These are phyloP conservation scores for Phytophthora sansomeana DNA, from an alignment of 352 stramenopile species.

Conservation along the genomic window DNA sequence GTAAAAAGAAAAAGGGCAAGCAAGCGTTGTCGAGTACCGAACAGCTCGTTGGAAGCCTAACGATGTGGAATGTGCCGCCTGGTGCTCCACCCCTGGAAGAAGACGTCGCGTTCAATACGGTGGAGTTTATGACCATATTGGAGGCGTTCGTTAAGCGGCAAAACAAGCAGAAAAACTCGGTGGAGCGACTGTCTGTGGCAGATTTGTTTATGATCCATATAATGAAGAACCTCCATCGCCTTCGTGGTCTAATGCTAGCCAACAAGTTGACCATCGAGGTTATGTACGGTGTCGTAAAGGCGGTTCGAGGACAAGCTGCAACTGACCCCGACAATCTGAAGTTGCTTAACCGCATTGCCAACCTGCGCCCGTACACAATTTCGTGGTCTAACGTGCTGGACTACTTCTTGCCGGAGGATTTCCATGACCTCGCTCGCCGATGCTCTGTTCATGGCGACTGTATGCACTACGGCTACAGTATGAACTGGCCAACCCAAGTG, in stretches of 20 bases:
- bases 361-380: slow-evolving; percentile 29
- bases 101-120: slow-evolving; percentile 8
- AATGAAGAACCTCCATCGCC: slow-evolving; percentile 17
- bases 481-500: slow-evolving; percentile 37
- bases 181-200: slow-evolving; percentile 17
- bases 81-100: slow-evolving; percentile 8
- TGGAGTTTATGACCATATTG: slow-evolving; percentile 13
- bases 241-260: slow-evolving; percentile 12
- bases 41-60: slow-evolving; percentile 1
- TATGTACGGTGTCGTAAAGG: slow-evolving; percentile 17
- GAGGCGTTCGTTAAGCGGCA: slow-evolving; percentile 9
- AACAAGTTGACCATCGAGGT: slow-evolving; percentile 23
- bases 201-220: slow-evolving; percentile 29
- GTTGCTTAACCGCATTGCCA: slow-evolving; percentile 16
- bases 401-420: slow-evolving; percentile 33
- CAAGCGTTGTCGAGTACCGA: not conserved
- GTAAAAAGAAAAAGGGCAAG: slow-evolving; percentile 8
- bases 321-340: slow-evolving; percentile 6
- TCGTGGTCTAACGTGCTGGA: slow-evolving; percentile 33
- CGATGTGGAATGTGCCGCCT: slow-evolving; percentile 14
- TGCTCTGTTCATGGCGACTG: not conserved
- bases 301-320: slow-evolving; percentile 1
- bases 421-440: slow-evolving; percentile 25
- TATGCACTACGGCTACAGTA: slow-evolving; percentile 31
- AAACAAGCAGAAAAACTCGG: slow-evolving; percentile 2